phyloP scores from a whole-genome alignment of 768 basidiomycete species.

The Leccinum boreale region DNA sequence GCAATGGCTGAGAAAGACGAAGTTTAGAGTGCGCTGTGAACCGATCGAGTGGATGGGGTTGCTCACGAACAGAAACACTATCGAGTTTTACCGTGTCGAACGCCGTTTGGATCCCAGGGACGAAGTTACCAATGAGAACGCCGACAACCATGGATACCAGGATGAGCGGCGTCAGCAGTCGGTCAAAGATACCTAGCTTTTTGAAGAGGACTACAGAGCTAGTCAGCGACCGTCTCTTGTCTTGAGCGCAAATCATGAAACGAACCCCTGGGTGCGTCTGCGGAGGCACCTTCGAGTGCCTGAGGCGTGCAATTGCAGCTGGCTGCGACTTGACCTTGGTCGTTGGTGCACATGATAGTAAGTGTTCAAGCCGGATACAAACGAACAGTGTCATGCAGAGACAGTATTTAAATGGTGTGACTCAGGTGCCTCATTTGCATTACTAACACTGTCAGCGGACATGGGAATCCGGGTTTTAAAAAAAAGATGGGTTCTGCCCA shows the following conservation, averaged over 20 bases:
- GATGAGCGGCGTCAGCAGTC: conserved; percentile 62
- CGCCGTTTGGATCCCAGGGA: conserved; percentile 52
- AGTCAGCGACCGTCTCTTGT: neutral
- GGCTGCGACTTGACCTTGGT: neutral
- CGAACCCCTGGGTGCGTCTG: conserved; percentile 4
- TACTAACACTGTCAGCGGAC: no score
- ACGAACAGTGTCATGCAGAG: no score
- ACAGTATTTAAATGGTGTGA: no score
- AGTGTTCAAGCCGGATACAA: no score
- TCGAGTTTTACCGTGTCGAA: conserved; percentile 63
- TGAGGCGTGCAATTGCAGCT: neutral
- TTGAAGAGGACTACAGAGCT: conserved; percentile 34
- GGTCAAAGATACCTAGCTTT: conserved; percentile 51
- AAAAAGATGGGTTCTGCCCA: no score
- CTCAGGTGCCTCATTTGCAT: no score
- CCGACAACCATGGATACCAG: conserved; percentile 73
- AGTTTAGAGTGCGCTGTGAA: neutral
- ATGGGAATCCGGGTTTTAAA: no score
- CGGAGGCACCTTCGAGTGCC: neutral
- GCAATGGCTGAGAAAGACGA: conserved; percentile 56
- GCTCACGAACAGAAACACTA: conserved; percentile 77
- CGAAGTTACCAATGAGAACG: conserved; percentile 70
- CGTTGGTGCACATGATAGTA: neutral
- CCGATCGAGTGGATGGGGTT: neutral
- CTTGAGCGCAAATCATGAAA: neutral